Base-by-base conservation (phyloP, 257 asterid species). In the Capsicum pubescens region DNA sequence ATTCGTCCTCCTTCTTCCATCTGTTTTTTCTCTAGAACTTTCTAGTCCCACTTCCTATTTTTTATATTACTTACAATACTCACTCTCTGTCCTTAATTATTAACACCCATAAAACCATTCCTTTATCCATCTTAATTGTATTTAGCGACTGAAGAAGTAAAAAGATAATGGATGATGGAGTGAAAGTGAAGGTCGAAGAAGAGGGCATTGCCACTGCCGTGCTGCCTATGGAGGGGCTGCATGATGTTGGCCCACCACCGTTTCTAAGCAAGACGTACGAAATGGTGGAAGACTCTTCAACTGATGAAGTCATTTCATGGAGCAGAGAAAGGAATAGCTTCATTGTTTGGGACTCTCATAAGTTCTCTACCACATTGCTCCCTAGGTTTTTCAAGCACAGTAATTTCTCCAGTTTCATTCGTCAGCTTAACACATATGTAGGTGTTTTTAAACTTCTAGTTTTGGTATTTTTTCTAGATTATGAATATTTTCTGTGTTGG, bases 381-480 rank as follows among this genome's bases (percentile, higher is more conserved):
- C 99, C 99, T 7, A 92, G 61, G 85, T 88, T 90, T 85, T 97
- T 97, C 92, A 97, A 95, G 92, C 99, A 97, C 86, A 87, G 88
- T 42, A 97, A 97, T 84, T 97, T 97, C 88, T 95, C 99, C 21
- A 97, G 98, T 89, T 97, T 97, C 90, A 83, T 97, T 68, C 96
- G 99, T 6, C 99, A 97, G 96, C 99, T 97, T 76, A 97, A 97
- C 84, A 95, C 99, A 3, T 95, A 97, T 91, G 99, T 97, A 90
- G 92, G 97, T 92, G 44, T 68, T 36, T 7, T 74, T 14, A 9
- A 52, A 52, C 71, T 1, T 76, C 21, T 76, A 76, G 52, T 76
- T 76, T 7, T 48, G 44, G 19, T 12, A 19, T 74, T 15, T 39
- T 69, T 15, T 42, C 35, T 42, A 69, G 55, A 69, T 69, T 15